Evolutionary conservation across 2,329 filamentous ascomycete species (phyloP).

Genomic region (Allantophomopsis lycopodina): DNA sequence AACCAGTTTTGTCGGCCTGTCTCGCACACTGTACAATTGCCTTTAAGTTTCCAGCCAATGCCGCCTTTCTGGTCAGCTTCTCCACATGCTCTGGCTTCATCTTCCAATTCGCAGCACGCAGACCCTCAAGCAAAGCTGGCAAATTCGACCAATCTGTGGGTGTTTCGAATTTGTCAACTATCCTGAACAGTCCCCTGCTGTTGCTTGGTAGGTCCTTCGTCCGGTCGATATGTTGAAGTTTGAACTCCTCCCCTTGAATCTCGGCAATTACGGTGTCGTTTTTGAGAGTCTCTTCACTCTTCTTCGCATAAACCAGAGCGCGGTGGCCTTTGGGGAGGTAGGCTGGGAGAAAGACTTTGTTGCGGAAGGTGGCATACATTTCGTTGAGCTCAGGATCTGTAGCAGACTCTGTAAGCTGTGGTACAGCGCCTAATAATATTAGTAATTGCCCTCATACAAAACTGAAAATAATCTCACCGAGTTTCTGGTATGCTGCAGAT

Average conservation of each 20-base stretch:
- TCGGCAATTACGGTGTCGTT: conserved; percentile 42
- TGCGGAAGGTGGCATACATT: conserved; percentile 36
- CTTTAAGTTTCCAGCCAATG: conserved; percentile 9
- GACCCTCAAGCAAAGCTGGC: conserved; percentile 15
- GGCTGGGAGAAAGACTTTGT: conserved; percentile 45
- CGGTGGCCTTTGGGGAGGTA: conserved; percentile 40
- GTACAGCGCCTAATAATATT: conserved; percentile 10
- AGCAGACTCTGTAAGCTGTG: conserved; percentile 32
- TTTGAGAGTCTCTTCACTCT: conserved; percentile 32
- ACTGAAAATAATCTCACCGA: conserved; percentile 7
- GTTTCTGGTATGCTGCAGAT: conserved; percentile 11
- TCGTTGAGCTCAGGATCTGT: conserved; percentile 34
- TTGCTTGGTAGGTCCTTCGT: conserved; percentile 9
- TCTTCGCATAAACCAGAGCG: conserved; percentile 33
- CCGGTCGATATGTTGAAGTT: conserved; percentile 12
- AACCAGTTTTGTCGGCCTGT: conserved; percentile 12
- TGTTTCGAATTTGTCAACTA: conserved; percentile 15
- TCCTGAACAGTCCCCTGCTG: conserved; percentile 4
- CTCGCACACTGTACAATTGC: conserved; percentile 15
- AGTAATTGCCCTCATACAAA: neutral
- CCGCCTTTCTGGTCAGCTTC: conserved; percentile 7
- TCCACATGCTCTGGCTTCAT: neutral
- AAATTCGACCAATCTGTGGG: conserved; percentile 19
- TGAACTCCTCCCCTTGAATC: conserved; percentile 34
- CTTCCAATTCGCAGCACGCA: conserved; percentile 6